Evolutionary conservation across 2,329 filamentous ascomycete genomes (phyloP), one percentile per base, ranked within the genome.

Genomic region (Atkinsonella hypoxylon): DNA sequence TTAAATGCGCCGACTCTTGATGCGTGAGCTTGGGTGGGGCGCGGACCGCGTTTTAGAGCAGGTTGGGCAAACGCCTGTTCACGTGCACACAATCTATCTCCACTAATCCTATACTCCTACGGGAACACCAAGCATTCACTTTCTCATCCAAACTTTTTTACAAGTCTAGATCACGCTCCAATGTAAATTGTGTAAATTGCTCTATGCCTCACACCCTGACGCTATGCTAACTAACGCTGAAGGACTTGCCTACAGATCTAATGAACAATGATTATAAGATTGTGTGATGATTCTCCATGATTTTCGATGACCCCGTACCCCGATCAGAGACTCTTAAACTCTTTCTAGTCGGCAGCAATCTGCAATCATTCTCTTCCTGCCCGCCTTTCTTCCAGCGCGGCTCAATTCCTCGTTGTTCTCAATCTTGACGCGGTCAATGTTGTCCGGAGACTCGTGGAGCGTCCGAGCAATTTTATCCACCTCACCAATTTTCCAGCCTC

Each of bases 401-500:
- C 55, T 59, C 2, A 64, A 48, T 18, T 64, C 61, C 43, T 65
- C 64, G 17, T 61, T 58, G 17, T 60, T 60, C 6, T 63, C 61
- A 0, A 61, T 55, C 52, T 61, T 61, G n/a, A 65, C 61, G 2
- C 57, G 58, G 44, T 62, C 61, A 13, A 65, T 58, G 10, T 62
- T 56, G 12, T 64, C 59, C 0, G 60, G 57, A 26, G 57, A 57
- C 30, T 66, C 59, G 32, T 65, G 56, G 4, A 56, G 62, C 5
- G 61, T 56, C 42, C 60, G 61, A n/a, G 61, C 58, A 7, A 67
- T 58, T 50, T 67, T 64, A 6, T 58, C 53, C 5, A 65, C 56
- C 48, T 68, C 63, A 1, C 60, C 64, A 55, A 69, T 63, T 55
- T 69, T 70, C 67, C 67, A 70, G 0, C 66, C 67, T 5, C 67